A percentile compares a stretch with the other conserved stretches of the same genome.
These are phyloP conservation scores for Acanthamoeba royreba DNA, from an alignment of 208 protist genomes.

Conservation along the genomic window DNA sequence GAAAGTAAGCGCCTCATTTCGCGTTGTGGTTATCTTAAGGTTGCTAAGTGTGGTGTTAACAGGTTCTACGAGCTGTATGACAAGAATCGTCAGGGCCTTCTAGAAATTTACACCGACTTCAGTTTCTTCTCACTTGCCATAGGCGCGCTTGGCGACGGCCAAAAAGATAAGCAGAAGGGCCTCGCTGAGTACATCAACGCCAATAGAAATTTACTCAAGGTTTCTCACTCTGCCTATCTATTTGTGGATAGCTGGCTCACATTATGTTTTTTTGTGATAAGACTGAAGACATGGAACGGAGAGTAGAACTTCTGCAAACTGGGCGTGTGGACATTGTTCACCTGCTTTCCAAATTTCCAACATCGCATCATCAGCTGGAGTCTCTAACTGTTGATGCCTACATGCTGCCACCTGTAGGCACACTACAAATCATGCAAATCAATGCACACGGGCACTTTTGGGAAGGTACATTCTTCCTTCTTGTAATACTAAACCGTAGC, in stretches of 20 bases:
- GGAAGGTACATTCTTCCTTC: conserved; percentile 18
- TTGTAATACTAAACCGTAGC: no score
- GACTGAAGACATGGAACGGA: conserved; percentile 24
- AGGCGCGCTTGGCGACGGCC: neutral
- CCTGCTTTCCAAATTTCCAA: neutral
- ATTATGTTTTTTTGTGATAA: neutral
- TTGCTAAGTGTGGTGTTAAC: neutral
- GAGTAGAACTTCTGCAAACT: neutral
- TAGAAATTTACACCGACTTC: conserved; percentile 32
- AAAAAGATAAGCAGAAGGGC: conserved; percentile 31
- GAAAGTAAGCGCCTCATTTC: conserved; percentile 30
- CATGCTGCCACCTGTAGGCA: neutral
- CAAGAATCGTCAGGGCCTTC: conserved; percentile 17
- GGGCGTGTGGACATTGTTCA: conserved; percentile 40
- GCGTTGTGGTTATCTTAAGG: no score
- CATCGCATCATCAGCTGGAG: neutral
- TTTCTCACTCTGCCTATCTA: neutral
- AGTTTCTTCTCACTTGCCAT: conserved; percentile 19
- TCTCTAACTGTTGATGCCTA: conserved; percentile 14
- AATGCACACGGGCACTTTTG: conserved; percentile 38
- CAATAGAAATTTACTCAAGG: conserved; percentile 34
- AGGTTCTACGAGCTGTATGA: conserved; percentile 48
- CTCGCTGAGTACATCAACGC: neutral
- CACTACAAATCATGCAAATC: neutral
- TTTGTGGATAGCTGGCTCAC: neutral